A percentile compares a stretch with the other conserved stretches of the same genome.
phyloP scores from a whole-genome alignment of 306 rosid genomes.

The Geum urbanum region DNA sequence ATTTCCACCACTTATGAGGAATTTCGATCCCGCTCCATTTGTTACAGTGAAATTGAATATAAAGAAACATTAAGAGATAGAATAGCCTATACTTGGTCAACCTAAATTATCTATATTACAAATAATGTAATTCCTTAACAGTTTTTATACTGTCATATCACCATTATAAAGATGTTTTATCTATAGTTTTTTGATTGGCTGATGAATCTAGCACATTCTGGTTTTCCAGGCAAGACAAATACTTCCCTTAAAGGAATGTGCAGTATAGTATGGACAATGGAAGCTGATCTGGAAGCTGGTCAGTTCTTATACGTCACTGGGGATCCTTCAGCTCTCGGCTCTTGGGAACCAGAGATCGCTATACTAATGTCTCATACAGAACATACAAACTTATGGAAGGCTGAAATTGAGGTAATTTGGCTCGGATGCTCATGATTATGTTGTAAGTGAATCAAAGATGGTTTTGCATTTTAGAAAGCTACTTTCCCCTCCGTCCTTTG shows the following conservation, averaged over 20 bases:
- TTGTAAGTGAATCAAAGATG: neutral
- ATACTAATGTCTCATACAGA: constrained; percentile 65
- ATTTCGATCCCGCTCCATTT: neutral
- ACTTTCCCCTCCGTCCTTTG: neutral
- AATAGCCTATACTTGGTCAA: neutral
- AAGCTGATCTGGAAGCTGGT: constrained; percentile 75
- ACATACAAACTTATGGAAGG: constrained; percentile 74
- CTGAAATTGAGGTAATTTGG: constrained; percentile 63
- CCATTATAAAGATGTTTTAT: constrained; percentile 18
- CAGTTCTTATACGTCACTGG: constrained; percentile 83
- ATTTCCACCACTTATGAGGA: constrained; percentile 1
- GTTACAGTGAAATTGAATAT: neutral
- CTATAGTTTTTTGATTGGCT: constrained; percentile 35
- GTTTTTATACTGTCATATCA: constrained; percentile 11
- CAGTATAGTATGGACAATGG: constrained; percentile 67
- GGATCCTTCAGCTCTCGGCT: constrained; percentile 70
- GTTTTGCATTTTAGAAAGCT: neutral
- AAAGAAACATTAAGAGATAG: neutral
- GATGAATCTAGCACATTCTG: constrained; percentile 34
- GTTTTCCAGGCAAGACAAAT: constrained; percentile 53
- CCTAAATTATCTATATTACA: constrained; percentile 1
- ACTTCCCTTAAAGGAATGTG: constrained; percentile 45
- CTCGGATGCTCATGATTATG: constrained; percentile 12
- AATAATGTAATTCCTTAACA: constrained; percentile 1
- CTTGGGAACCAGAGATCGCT: constrained; percentile 86